phyloP scores from a whole-genome alignment of 2,329 filamentous ascomycete species.

The Samsoniella hepiali region DNA sequence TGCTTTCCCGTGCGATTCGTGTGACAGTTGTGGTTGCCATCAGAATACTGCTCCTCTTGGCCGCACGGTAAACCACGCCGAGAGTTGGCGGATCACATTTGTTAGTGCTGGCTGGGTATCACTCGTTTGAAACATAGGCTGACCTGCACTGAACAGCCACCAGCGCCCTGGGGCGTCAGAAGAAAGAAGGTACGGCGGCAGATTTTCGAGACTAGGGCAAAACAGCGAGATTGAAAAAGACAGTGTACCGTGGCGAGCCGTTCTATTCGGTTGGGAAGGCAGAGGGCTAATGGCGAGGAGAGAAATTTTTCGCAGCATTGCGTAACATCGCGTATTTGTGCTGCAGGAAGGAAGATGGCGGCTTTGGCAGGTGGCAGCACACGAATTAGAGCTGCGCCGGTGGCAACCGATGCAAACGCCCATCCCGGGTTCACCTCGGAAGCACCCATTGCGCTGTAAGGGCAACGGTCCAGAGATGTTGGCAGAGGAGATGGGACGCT shows the following conservation, averaged over 20 bases:
- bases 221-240: neutral
- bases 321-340: constrained; percentile 9
- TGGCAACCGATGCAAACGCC: constrained; percentile 11
- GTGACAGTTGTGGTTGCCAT: neutral
- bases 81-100: neutral
- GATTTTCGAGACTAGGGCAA: neutral
- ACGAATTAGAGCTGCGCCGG: constrained; percentile 1
- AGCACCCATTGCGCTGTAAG: neutral
- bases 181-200: neutral
- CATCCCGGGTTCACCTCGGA: constrained; percentile 8
- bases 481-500: neutral
- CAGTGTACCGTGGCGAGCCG: neutral
- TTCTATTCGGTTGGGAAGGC: neutral
- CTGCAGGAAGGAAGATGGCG: neutral
- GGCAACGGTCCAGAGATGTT: neutral
- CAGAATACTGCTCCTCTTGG: neutral
- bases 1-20: neutral
- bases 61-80: neutral
- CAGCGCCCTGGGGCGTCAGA: neutral
- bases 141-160: neutral
- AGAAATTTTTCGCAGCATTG: neutral
- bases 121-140: neutral
- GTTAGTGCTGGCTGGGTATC: neutral
- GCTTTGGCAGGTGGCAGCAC: constrained; percentile 10
- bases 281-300: neutral